Base-by-base conservation (phyloP, 306 rosid genomes). In the Quercus glauca region DNA sequence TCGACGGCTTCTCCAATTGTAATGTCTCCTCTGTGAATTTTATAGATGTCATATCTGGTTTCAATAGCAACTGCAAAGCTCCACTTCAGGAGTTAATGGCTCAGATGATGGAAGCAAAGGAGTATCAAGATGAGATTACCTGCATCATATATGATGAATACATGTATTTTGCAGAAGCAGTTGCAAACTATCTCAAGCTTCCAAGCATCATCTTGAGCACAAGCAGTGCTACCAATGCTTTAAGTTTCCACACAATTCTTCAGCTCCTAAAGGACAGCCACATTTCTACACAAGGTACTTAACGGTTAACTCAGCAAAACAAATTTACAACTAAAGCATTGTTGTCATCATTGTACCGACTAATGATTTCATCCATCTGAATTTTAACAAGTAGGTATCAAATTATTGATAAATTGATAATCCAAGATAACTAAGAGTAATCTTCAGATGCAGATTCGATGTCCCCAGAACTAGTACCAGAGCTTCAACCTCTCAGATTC, bases 141-240 rank as follows among this genome's bases (percentile, higher is more conserved):
- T 84, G 88, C 26, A 43, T 87, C 18, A 85, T 85, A 35, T 74
- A 87, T 49, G 88, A 87, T 43, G 86, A 81, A 13, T 23, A 53
- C 11, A 77, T 84, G 83, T 15, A 71, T 31, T 87, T 78, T 35
- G 6, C 52, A 0, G 86, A 77, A 37, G 69, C 82, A 19, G 72
- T 84, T 61, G 83, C 83, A 3, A 73, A 25, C 58, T 59, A 82
- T 74, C 80, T 87, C 7, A 65, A 82, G 65, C 65, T 85, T 59
- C 87, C 88, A 0, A 81, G 65, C 60, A 71, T 85, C 8, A 56
- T 65, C 73, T 76, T 84, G 57, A 55, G 86, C 76, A 84, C 82
- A 25, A 78, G 84, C 5, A 19, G 76, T 78, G 84, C 85, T 61
- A 75, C 87, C 33, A 78, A 80, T 43, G 11, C 81, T 1, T 69